Evolutionary conservation across 2,329 filamentous ascomycete species (phyloP), one percentile per base, ranked within the genome.

Genomic region (Trichoderma aggressivum): DNA sequence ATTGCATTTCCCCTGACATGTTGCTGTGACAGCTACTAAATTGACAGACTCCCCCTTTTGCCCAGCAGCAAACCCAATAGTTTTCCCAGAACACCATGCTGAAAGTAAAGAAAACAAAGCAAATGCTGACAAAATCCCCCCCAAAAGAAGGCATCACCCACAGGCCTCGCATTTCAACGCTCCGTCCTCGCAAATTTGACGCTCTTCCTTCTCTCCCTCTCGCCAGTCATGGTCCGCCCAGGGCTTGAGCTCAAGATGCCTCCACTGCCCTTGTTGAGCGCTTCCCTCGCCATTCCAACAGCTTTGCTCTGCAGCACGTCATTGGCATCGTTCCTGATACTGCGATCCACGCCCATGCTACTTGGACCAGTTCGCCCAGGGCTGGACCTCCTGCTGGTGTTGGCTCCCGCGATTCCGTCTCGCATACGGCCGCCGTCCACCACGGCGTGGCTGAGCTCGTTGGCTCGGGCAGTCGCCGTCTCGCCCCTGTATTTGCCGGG

Each of bases 121-220:
- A 14, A 50, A 50, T 28, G 14, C n/a, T 2, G 11, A 36, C 1
- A 50, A 26, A 7, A 3, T 1, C 2, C 4, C 11, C 2, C 11
- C 16, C 8, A 18, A 12, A 62, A 16, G 24, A 24, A 30, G 14
- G 18, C 21, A 26, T 28, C 21, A 18, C 26, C 12, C 10, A n/a
- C 39, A 3, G 11, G 12, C n/a, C 18, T 50, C 8, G 30, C 14
- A 7, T 14, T 1, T 36, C 28, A 61, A 21, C 75, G 69, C 39
- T 81, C 83, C 11, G 84, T 81, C 56, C 82, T 82, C 3, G 84
- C 85, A 79, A 90, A 89, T 81, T 90, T 91, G 75, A 91, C 89
- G 73, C 88, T 90, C 84, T 90, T 90, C 77, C 88, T 83, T 73
- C 87, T 82, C 77, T 90, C 88, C 71, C 87, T 79, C 60, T 86